A percentile compares a stretch with the other conserved stretches of the same genome.
Conservation (phyloP, 192 early-diverging fungal genomes). For the Backusella mclennaniae region DNA sequence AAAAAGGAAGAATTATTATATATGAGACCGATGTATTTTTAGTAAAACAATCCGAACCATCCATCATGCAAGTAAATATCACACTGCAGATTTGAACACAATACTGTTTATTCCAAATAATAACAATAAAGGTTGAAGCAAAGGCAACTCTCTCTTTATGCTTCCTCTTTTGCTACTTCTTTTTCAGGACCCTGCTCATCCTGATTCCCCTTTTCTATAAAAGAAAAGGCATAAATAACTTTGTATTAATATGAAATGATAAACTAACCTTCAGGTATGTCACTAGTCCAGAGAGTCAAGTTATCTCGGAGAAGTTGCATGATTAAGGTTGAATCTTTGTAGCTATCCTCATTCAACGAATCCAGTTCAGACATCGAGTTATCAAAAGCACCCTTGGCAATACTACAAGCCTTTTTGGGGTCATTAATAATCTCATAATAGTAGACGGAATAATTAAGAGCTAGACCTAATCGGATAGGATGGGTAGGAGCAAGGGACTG, state of each 20-base stretch:
- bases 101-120: not conserved
- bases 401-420: constrained; percentile 92
- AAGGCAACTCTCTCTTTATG: not conserved
- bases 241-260: not conserved
- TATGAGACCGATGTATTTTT: not conserved
- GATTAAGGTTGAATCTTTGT: constrained; percentile 97
- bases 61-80: not conserved
- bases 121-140: not conserved
- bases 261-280: constrained; percentile 54
- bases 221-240: not conserved
- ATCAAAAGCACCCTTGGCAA: constrained; percentile 94
- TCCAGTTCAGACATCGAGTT: constrained; percentile 95
- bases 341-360: constrained; percentile 88
- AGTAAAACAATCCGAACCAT: not conserved
- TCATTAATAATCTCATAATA: constrained; percentile 98
- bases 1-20: not conserved
- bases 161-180: not conserved
- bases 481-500: constrained; percentile 84
- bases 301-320: constrained; percentile 98
- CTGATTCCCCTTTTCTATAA: not conserved
- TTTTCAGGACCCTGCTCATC: not conserved
- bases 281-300: constrained; percentile 94
- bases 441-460: constrained; percentile 97
- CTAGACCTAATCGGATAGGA: constrained; percentile 96
- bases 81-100: not conserved